A percentile compares a stretch with the other conserved stretches of the same genome.
Conservation (phyloP, 805 yeast species). For the Komagataella pseudopastoris region DNA sequence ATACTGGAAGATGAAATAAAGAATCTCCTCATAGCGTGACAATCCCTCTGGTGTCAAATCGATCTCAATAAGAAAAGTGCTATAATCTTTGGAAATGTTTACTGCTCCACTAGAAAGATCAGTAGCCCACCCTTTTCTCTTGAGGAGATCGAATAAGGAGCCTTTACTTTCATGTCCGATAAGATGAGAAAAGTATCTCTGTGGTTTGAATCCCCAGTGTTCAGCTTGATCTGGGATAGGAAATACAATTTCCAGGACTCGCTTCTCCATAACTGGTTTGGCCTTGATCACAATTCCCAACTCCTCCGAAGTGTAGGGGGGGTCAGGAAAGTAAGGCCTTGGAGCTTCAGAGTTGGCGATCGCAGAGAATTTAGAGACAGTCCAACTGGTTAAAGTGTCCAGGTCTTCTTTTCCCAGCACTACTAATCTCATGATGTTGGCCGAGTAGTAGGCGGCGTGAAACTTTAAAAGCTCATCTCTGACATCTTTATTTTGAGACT, state of each 20-base stretch:
- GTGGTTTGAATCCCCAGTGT: slow-evolving; percentile 57
- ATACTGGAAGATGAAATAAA: slow-evolving; percentile 57
- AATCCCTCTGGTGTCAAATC: slow-evolving; percentile 71
- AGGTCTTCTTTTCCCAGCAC: slow-evolving; percentile 72
- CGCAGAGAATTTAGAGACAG: slow-evolving; percentile 45
- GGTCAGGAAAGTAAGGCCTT: slow-evolving; percentile 28
- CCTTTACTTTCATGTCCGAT: slow-evolving; percentile 92
- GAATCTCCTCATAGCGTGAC: slow-evolving; percentile 44
- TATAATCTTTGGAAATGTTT: slow-evolving; percentile 51
- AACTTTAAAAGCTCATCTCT: slow-evolving; percentile 72
- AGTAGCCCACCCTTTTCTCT: slow-evolving; percentile 66
- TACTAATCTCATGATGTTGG: slow-evolving; percentile 82
- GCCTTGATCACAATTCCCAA: slow-evolving; percentile 45
- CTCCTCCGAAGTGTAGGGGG: slow-evolving; percentile 36
- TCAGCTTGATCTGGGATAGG: slow-evolving; percentile 63
- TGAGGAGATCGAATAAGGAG: slow-evolving; percentile 59
- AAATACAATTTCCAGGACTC: slow-evolving; percentile 55
- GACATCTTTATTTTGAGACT: slow-evolving; percentile 48
- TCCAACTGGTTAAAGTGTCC: slow-evolving; percentile 62
- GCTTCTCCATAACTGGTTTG: slow-evolving; percentile 73
- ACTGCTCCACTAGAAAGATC: slow-evolving; percentile 63
- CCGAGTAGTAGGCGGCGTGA: slow-evolving; percentile 58
- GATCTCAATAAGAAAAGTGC: slow-evolving; percentile 53
- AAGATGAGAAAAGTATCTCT: slow-evolving; percentile 62
- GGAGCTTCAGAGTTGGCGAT: slow-evolving; percentile 39